Evolutionary conservation across 2,329 filamentous ascomycete genomes (phyloP), one percentile per base, ranked within the genome.

Genomic region (Xylariaceae sp.): DNA sequence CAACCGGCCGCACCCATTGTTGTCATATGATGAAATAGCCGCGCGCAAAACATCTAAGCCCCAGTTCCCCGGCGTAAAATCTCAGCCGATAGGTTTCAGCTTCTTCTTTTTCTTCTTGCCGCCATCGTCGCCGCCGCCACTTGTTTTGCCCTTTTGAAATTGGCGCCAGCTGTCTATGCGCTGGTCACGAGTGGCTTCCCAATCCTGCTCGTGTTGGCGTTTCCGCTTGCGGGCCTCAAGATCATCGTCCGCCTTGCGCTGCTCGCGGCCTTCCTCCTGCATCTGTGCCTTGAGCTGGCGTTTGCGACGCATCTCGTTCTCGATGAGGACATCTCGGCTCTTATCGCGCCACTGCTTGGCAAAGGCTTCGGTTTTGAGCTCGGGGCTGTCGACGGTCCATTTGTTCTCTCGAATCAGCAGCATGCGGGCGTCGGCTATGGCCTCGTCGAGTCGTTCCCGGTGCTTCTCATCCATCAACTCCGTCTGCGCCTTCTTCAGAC

Each of bases 361-460:
- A 69, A 97, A 97, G 47, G 88, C 85, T 11, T 87, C 83, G 35
- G 89, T 90, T 72, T 91, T 87, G 61, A 92, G 80, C 74, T 97
- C 94, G 51, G 87, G 85, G 62, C 86, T 89, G 74, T 99, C 91
- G 49, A 89, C 83, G 0, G 87, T 96, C 80, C 92, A 92, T 71
- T 96, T 96, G 73, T 90, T 86, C 71, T 97, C 91, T 62, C 94
- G 88, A 68, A 99, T 94, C 54, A 97, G 78, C 42, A 99, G 82
- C 83, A 94, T 92, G 66, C 94, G 90, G 47, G 94, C 94, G 72
- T 99, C 94, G 39, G 92, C 88, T 64, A 97, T 97, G 64, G 89
- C 88, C 73, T 97, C 94, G 75, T 99, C 94, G 1, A 99, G 85
- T 37, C 84, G 81, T 59, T 80, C 83, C 57, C 94, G 90, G 68